A percentile compares a stretch with the other conserved stretches of the same genome.
Conservation (phyloP, 305 asterid species). For the Ilex paraguariensis region DNA sequence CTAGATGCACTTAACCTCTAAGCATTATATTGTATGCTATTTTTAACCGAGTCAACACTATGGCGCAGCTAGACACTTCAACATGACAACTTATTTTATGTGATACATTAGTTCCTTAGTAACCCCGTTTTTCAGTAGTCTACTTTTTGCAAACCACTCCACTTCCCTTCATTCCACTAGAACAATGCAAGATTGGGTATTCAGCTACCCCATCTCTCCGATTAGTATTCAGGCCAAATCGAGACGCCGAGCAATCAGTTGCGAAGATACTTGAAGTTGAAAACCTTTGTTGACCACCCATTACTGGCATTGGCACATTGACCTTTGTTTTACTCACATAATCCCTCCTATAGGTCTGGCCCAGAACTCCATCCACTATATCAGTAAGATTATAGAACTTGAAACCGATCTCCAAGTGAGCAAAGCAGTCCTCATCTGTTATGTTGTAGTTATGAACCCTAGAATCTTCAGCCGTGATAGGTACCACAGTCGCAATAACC, state of each 20-base stretch:
- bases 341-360: slow-evolving; percentile 45
- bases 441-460: slow-evolving; percentile 27
- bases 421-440: slow-evolving; percentile 30
- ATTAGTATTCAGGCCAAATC: slow-evolving; percentile 11
- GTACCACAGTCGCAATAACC: slow-evolving; percentile 30
- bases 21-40: too few species aligned
- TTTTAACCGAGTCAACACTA: too few species aligned
- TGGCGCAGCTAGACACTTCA: too few species aligned
- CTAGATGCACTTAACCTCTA: too few species aligned
- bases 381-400: slow-evolving; percentile 25
- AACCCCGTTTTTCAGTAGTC: background rate
- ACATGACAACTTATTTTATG: too few species aligned
- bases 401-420: slow-evolving; percentile 39
- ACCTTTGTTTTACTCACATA: slow-evolving; percentile 49
- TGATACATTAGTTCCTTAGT: too few species aligned
- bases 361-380: slow-evolving; percentile 44
- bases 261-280: slow-evolving; percentile 37
- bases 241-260: slow-evolving; percentile 39
- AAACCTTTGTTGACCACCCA: slow-evolving; percentile 44
- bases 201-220: background rate
- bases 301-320: slow-evolving; percentile 55
- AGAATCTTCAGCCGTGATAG: slow-evolving; percentile 32
- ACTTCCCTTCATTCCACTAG: slow-evolving; percentile 22
- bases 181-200: slow-evolving; percentile 38
- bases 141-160: slow-evolving; percentile 46